Conservation (phyloP, 768 basidiomycete genomes). For the Leccinum incarnatum region DNA sequence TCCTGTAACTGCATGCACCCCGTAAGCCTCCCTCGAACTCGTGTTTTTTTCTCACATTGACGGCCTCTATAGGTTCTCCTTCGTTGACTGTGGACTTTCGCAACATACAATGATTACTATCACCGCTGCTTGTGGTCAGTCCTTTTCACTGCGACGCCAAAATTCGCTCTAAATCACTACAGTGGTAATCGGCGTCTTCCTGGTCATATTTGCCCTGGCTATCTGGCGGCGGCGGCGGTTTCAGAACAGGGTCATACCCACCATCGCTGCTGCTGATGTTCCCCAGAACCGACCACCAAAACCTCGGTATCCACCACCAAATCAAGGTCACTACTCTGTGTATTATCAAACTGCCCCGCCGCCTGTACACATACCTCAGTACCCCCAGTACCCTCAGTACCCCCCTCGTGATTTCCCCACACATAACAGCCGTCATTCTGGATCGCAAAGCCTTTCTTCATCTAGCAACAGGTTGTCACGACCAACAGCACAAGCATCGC, state of each 20-base stretch:
- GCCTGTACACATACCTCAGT: background rate
- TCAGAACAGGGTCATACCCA: background rate
- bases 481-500: background rate
- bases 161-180: conserved; percentile 4
- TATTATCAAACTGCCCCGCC: conserved; percentile 3
- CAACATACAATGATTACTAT: background rate
- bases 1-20: conserved; percentile 12
- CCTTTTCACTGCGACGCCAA: background rate
- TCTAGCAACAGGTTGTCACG: background rate
- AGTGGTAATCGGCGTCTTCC: background rate
- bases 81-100: background rate
- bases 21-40: conserved; percentile 5
- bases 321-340: background rate
- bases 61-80: background rate
- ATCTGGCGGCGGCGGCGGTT: conserved; percentile 1
- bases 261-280: background rate
- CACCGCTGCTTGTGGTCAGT: conserved; percentile 10
- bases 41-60: background rate
- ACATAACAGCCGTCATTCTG: background rate
- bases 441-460: background rate
- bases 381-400: conserved; percentile 2
- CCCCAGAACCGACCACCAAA: background rate
- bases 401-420: conserved; percentile 7
- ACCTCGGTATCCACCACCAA: background rate
- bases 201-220: background rate